Conservation (phyloP, 2,329 filamentous ascomycete genomes). For the Elsinoe australis region DNA sequence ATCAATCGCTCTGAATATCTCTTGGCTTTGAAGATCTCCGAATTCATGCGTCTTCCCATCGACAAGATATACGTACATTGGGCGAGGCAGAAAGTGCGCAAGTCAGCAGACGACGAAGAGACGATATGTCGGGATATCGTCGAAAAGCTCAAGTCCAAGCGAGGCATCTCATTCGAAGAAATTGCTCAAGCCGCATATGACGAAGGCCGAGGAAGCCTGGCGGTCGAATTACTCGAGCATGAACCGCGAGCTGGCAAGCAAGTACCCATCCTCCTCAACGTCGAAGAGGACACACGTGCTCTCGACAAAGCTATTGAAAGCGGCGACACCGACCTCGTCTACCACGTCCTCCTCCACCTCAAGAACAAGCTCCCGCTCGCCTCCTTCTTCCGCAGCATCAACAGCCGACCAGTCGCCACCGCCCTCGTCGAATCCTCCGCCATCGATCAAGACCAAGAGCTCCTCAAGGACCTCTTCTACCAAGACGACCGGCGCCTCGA, state of each 20-base stretch:
- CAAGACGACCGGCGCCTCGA: slow-evolving; percentile 89
- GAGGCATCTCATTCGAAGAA: slow-evolving; percentile 89
- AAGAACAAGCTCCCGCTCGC: slow-evolving; percentile 86
- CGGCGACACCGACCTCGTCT: slow-evolving; percentile 88
- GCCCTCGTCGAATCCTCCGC: slow-evolving; percentile 85
- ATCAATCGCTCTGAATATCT: slow-evolving; percentile 87
- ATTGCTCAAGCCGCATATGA: slow-evolving; percentile 91
- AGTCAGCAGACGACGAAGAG: slow-evolving; percentile 78
- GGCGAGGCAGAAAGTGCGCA: slow-evolving; percentile 88
- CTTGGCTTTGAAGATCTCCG: slow-evolving; percentile 77
- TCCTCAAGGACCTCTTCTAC: slow-evolving; percentile 95
- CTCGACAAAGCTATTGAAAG: slow-evolving; percentile 95
- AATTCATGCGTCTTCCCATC: slow-evolving; percentile 76
- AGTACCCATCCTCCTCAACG: slow-evolving; percentile 82
- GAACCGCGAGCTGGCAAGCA: slow-evolving; percentile 93
- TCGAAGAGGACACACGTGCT: slow-evolving; percentile 92
- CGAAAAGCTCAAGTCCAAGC: slow-evolving; percentile 74
- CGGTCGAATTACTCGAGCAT: slow-evolving; percentile 84
- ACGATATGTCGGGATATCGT: slow-evolving; percentile 80
- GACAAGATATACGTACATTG: slow-evolving; percentile 93
- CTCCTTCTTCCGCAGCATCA: slow-evolving; percentile 87
- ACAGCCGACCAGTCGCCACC: slow-evolving; percentile 73
- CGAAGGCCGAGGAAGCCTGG: slow-evolving; percentile 80
- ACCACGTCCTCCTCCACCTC: slow-evolving; percentile 77
- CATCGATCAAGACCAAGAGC: slow-evolving; percentile 64